Evolutionary conservation across 1,284 basidiomycete species (phyloP), one percentile per base, ranked within the genome.

Genomic region (Boletus holoroseus): DNA sequence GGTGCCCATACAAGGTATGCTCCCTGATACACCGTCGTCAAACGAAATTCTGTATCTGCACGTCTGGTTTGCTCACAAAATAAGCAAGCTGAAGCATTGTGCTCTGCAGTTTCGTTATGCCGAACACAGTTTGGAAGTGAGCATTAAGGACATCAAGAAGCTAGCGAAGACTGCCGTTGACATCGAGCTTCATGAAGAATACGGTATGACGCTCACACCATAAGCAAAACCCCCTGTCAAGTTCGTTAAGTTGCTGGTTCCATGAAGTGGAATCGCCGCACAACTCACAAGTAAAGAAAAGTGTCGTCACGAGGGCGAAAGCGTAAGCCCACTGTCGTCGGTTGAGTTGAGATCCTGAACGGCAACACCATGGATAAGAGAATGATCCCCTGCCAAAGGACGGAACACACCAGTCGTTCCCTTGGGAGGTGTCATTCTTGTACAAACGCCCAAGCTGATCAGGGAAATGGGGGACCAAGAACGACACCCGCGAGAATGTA

Each of bases 21-120:
- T 38, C 85, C 78, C 77, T 77, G 46, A 44, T 9, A 36, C 7
- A 18, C 16, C 41, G 7, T 30, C 28, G 45, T 58, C 38, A 37
- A 37, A 44, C 4, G 7, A 49, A 26, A 22, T 27, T 22, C 0
- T 7, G 12, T 52, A 49, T 55, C 12, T 2, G 35, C 15, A 39
- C 30, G 13, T 30, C 44, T 18, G 16, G 16, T 18, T 46, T 48
- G 56, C 70, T 58, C 53, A 72, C 85, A 58, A 93, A 94, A 70
- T 93, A 94, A 4, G 88, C 88, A 7, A 90, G 78, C 64, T 94
- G 91, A 28, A 94, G 76, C 53, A 90, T 79, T 1, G 91, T 91
- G 40, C 87, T 91, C 66, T 91, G 81, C 16, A 87, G 77, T 60
- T 85, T 88, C 39, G 78, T 77, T 65, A 90, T 86, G 2, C 74